Evolutionary conservation across 345 rosid genomes (phyloP).

Genomic region (Bruguiera sexangula): DNA sequence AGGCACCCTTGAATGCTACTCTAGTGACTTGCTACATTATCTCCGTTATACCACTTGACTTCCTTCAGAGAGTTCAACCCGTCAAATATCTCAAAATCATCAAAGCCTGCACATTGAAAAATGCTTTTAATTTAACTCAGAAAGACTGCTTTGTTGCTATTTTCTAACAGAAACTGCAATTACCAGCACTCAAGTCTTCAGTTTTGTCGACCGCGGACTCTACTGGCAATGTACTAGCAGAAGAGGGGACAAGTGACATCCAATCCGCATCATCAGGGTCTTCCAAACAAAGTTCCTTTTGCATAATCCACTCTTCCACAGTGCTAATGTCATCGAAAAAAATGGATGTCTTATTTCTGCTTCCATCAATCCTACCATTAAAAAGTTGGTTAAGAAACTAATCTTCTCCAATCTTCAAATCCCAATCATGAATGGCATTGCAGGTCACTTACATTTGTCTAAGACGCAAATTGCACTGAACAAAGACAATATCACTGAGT

Average conservation of each 20-base stretch:
- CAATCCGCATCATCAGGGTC: conserved; percentile 58
- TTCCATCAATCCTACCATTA: conserved; percentile 29
- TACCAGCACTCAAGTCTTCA: conserved; percentile 69
- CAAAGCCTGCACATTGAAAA: conserved; percentile 46
- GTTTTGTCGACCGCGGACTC: conserved; percentile 48
- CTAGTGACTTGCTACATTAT: neutral
- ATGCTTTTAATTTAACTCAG: neutral
- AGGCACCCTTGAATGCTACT: neutral
- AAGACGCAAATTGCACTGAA: conserved; percentile 77
- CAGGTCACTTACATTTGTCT: conserved; percentile 46
- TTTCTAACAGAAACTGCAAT: conserved; percentile 13
- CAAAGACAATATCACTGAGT: conserved; percentile 64
- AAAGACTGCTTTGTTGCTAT: neutral
- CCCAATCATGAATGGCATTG: neutral
- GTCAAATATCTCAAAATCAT: conserved; percentile 69
- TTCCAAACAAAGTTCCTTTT: conserved; percentile 48
- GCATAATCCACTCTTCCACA: conserved; percentile 75
- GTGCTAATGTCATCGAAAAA: conserved; percentile 40
- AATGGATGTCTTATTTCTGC: conserved; percentile 42
- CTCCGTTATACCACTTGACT: neutral
- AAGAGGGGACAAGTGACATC: conserved; percentile 55
- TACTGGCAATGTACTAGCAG: conserved; percentile 34
- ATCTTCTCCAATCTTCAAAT: neutral
- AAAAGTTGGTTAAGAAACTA: too few relatives aligned
- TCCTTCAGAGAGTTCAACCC: conserved; percentile 13